phyloP scores from a whole-genome alignment of 257 asterid genomes.

The Fraxinus quadrangulata region DNA sequence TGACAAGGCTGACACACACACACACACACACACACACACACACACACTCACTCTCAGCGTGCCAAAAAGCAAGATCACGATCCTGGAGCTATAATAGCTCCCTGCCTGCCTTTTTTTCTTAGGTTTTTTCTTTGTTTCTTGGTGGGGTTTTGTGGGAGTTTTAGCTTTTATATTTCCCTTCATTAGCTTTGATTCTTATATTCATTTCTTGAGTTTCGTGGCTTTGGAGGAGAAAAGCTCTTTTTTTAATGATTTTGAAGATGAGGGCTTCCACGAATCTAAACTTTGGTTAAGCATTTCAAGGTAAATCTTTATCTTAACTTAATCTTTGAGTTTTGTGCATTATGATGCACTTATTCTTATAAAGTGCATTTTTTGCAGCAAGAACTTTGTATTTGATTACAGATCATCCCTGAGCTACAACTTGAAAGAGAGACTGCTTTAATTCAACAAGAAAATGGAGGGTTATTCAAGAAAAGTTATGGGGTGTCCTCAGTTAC shows the following conservation, averaged over 20 bases:
- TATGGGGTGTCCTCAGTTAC: slow-evolving; percentile 53
- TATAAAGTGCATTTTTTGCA: background rate
- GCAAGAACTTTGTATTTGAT: background rate
- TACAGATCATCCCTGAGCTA: slow-evolving; percentile 9
- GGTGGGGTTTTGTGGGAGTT: slow-evolving; percentile 1
- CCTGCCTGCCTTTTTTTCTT: slow-evolving; percentile 20
- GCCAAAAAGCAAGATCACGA: slow-evolving; percentile 43
- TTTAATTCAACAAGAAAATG: slow-evolving; percentile 33
- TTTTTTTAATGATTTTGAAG: background rate
- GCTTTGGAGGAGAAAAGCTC: background rate
- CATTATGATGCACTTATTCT: background rate
- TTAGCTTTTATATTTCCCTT: background rate
- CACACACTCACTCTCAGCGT: slow-evolving; percentile 41
- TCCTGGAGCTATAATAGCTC: slow-evolving; percentile 32
- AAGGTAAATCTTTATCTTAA: slow-evolving; percentile 24
- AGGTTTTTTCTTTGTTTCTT: slow-evolving; percentile 21
- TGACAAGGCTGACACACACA: slow-evolving; percentile 34
- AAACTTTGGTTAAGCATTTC: slow-evolving; percentile 25
- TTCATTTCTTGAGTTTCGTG: background rate
- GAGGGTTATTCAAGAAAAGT: slow-evolving; percentile 57
- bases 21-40: slow-evolving; percentile 28
- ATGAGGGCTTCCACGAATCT: slow-evolving; percentile 25
- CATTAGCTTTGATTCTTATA: background rate
- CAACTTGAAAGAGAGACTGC: slow-evolving; percentile 1
- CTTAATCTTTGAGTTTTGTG: background rate